Evolutionary conservation across 371 early-diverging fungal species (phyloP), one percentile per base, ranked within the genome.

Genomic region (Rhizopus arrhizus): DNA sequence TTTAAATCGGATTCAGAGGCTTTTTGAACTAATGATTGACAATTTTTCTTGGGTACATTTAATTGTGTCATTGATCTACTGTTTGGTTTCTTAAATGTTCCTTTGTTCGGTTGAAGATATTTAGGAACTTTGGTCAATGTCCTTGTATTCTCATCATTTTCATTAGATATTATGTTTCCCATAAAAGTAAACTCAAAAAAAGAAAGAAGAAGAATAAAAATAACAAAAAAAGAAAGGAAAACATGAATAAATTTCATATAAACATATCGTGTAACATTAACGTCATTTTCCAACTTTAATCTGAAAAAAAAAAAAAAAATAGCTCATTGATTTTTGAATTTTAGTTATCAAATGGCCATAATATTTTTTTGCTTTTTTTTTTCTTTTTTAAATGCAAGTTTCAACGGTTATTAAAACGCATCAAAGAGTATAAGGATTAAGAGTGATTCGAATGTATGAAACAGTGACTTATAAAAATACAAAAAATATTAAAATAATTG

Each of bases 21-120:
- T 15, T 43, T n/a, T 43, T 11, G 43, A 11, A 6, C 9, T 51
- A 10, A 15, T 15, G 52, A 15, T 50, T 3, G 9, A 6, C 31
- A 35, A n/a, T 15, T 34, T n/a, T 35, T 13, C 11, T 35, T 15
- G n/a, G 8, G 2, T 7, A 28, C 16, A 28, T 45, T 29, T 53
- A n/a, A 11, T 48, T 36, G 38, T 41, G 45, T 10, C 34, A 43
- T 12, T 11, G 47, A 40, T 36, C 4, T 32, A 42, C 9, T 35
- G 55, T 15, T 51, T 40, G 46, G 41, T 59, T 64, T 40, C 31
- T 12, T 10, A 46, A 32, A 50, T 36, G 51, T 41, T 53, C 56
- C 28, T 55, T 58, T 56, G 11, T 54, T 52, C 15, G 61, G 66
- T 22, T 57, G 52, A 33, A 66, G 56, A 35, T 66, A 61, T 42